Evolutionary conservation across 139 green algal species (phyloP).

Genomic region (Chlorella sorokiniana): DNA sequence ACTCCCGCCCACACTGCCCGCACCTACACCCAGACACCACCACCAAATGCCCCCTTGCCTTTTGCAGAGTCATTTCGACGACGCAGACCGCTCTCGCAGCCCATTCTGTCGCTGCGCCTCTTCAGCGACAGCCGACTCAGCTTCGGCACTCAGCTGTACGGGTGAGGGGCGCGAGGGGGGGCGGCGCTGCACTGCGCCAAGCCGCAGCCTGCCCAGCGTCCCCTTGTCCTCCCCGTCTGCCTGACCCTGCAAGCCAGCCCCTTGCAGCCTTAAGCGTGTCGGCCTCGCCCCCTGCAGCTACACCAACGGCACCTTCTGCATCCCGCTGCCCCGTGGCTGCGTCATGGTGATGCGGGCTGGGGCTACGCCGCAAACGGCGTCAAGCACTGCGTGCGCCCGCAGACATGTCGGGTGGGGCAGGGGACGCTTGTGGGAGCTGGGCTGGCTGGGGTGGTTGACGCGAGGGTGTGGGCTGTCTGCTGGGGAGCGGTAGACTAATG

Average conservation of each 20-base stretch:
- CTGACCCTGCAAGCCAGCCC: not conserved
- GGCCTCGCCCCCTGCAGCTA: slow-evolving; percentile 29
- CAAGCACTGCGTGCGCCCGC: slow-evolving; percentile 78
- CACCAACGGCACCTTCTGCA: slow-evolving; percentile 74
- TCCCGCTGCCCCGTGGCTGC: slow-evolving; percentile 76
- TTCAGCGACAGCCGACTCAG: slow-evolving; percentile 74
- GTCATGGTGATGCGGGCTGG: slow-evolving; percentile 66
- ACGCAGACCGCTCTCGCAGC: slow-evolving; percentile 60
- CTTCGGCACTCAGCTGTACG: slow-evolving; percentile 74
- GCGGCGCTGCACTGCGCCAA: too few species aligned
- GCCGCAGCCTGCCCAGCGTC: too few species aligned
- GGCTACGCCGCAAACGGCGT: slow-evolving; percentile 71
- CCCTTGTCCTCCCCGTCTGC: too few species aligned
- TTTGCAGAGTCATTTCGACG: slow-evolving; percentile 77
- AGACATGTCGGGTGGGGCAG: slow-evolving; percentile 59
- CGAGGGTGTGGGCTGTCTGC: too few species aligned
- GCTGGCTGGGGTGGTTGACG: not conserved
- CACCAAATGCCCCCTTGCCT: not conserved
- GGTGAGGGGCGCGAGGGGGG: slow-evolving; percentile 24
- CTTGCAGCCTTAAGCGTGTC: not conserved
- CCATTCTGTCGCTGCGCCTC: slow-evolving; percentile 69
- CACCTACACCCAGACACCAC: not conserved
- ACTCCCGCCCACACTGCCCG: not conserved
- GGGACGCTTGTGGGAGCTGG: not conserved
- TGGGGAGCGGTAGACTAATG: too few species aligned